Conservation (phyloP, 192 early-diverging fungal genomes). For the Podila horticola region DNA sequence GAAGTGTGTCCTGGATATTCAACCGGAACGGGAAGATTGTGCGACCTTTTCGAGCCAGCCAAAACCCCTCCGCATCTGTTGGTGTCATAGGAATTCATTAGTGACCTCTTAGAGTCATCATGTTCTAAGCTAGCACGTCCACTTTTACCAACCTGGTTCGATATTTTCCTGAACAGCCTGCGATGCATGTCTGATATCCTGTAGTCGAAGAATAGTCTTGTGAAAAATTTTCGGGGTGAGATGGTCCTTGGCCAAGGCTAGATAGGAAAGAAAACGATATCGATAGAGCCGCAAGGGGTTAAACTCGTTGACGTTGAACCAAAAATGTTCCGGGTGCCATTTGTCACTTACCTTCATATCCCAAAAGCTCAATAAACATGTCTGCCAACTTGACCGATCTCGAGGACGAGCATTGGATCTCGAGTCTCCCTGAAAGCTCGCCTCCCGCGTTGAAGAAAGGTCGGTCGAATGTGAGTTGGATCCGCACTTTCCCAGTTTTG, state of each 20-base stretch:
- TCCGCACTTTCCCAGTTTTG: conserved; percentile 38
- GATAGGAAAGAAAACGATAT: not conserved
- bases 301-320: not conserved
- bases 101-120: too few relatives aligned
- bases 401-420: conserved; percentile 44
- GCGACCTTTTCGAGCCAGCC: conserved; percentile 44
- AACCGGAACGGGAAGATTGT: conserved; percentile 48
- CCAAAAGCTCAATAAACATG: conserved; percentile 41
- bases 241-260: conserved; percentile 44
- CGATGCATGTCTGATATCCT: conserved; percentile 35
- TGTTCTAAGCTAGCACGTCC: too few relatives aligned
- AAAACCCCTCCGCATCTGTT: conserved; percentile 31
- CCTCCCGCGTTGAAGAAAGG: conserved; percentile 51
- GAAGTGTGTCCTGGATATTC: conserved; percentile 40
- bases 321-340: too few relatives aligned
- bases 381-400: conserved; percentile 40
- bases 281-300: not conserved
- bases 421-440: conserved; percentile 44
- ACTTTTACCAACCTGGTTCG: conserved; percentile 23
- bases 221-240: conserved; percentile 36
- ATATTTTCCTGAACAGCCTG: conserved; percentile 47
- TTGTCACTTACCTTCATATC: conserved; percentile 36
- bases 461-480: conserved; percentile 43
- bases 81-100: too few relatives aligned
- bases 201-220: conserved; percentile 35